These are phyloP conservation scores for Grosmannia huntii DNA, from an alignment of 2,329 filamentous ascomycete genomes.

Conservation along the genomic window DNA sequence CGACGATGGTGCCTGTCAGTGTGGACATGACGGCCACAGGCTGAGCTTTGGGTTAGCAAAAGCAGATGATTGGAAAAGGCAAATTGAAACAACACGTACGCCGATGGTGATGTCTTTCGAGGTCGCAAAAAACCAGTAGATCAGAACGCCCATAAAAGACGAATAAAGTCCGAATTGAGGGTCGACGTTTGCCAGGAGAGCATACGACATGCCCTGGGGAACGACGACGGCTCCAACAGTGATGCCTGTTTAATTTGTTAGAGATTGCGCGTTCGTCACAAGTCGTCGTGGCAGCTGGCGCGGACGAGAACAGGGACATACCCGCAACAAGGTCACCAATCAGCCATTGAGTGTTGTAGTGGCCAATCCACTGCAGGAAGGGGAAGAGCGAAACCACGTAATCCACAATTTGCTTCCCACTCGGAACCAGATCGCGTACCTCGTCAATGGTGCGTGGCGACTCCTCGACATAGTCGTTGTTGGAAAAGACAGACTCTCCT, in stretches of 20 bases:
- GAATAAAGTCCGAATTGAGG: constrained; percentile 83
- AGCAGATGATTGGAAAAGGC: background rate
- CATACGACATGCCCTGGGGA: constrained; percentile 96
- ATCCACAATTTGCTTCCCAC: constrained; percentile 32
- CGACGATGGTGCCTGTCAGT: constrained; percentile 70
- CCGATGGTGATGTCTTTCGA: constrained; percentile 98
- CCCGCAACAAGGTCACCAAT: constrained; percentile 81
- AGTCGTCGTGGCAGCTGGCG: too few species aligned
- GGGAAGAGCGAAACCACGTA: constrained; percentile 72
- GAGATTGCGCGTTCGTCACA: background rate
- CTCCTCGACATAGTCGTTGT: constrained; percentile 70
- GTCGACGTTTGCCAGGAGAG: constrained; percentile 65
- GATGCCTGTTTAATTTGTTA: constrained; percentile 21
- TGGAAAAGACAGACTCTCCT: constrained; percentile 70
- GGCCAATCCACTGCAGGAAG: constrained; percentile 74
- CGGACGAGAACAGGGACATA: constrained; percentile 22
- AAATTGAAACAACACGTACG: constrained; percentile 25
- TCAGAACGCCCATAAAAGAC: constrained; percentile 86
- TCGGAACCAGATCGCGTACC: constrained; percentile 52
- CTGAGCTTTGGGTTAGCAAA: constrained; percentile 25
- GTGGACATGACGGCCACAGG: constrained; percentile 86
- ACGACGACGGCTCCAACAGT: constrained; percentile 60
- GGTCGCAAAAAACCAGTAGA: constrained; percentile 97
- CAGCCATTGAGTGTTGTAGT: constrained; percentile 86
- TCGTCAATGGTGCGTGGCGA: constrained; percentile 67